Evolutionary conservation across 2,329 filamentous ascomycete genomes (phyloP).

Genomic region (Penicillium vulpinum): DNA sequence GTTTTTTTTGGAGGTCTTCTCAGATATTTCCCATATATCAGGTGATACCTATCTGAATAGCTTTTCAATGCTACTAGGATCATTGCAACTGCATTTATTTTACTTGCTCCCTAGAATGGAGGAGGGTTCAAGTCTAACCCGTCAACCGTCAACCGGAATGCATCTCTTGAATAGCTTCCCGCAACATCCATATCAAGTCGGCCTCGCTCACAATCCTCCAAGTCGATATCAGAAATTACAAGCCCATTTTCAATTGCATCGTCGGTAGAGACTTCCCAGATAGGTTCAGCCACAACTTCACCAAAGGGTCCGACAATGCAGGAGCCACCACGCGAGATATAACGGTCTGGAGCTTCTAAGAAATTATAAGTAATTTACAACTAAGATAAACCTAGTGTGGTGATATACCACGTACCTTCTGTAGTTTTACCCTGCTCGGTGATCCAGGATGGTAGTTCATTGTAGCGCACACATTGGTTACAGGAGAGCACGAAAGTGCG

Average conservation of each 20-base stretch:
- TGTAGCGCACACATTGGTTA: slow-evolving; percentile 73
- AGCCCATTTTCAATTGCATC: slow-evolving; percentile 49
- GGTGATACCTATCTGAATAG: neutral
- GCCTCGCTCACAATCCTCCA: slow-evolving; percentile 83
- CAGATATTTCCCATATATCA: too few relatives aligned
- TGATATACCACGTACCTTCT: slow-evolving; percentile 39
- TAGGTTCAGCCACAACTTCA: slow-evolving; percentile 73
- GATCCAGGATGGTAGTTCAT: slow-evolving; percentile 61
- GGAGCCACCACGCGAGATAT: slow-evolving; percentile 73
- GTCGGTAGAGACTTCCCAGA: slow-evolving; percentile 66
- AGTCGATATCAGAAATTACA: slow-evolving; percentile 72
- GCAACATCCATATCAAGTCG: slow-evolving; percentile 79
- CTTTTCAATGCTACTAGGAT: neutral
- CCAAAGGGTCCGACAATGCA: slow-evolving; percentile 78
- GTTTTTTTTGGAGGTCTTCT: too few relatives aligned
- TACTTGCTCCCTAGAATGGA: slow-evolving; percentile 39
- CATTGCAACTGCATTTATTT: neutral
- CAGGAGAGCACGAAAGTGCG: slow-evolving; percentile 81
- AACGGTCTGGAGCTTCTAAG: slow-evolving; percentile 34
- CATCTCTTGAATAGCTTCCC: slow-evolving; percentile 78
- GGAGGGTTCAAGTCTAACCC: slow-evolving; percentile 62
- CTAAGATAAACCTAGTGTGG: neutral
- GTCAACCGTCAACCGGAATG: slow-evolving; percentile 61
- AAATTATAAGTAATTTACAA: neutral
- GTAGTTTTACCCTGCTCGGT: slow-evolving; percentile 26